phyloP scores from a whole-genome alignment of 345 rosid species.

The Euphorbia lathyris region DNA sequence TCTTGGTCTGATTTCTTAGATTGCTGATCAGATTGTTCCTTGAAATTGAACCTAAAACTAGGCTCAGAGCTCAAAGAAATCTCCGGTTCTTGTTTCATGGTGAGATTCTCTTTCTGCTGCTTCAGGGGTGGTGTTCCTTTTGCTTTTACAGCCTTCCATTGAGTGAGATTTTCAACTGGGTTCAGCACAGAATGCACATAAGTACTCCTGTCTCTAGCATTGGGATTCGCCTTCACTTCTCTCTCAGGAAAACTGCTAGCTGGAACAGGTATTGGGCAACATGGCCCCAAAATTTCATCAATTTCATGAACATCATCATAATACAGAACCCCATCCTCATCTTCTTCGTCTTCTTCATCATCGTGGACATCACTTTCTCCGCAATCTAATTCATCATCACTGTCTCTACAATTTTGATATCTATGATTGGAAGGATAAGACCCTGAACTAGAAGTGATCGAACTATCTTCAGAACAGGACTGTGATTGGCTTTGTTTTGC shows the following conservation, averaged over 20 bases:
- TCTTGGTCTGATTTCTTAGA: conserved; percentile 45
- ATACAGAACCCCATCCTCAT: conserved; percentile 14
- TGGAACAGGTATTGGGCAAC: neutral
- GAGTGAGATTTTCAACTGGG: conserved; percentile 91
- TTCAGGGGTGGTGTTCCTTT: conserved; percentile 42
- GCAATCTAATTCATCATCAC: conserved; percentile 35
- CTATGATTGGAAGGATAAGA: conserved; percentile 57
- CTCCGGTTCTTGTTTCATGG: conserved; percentile 22
- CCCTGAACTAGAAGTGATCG: conserved; percentile 43
- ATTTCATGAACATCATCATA: conserved; percentile 14
- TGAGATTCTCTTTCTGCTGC: conserved; percentile 67
- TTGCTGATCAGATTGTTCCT: conserved; percentile 34
- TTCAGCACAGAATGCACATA: conserved; percentile 64
- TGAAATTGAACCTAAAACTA: conserved; percentile 38
- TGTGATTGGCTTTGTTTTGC: conserved; percentile 34
- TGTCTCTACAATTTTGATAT: conserved; percentile 35
- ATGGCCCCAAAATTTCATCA: conserved; percentile 7
- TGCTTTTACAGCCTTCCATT: conserved; percentile 79
- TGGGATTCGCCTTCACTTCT: conserved; percentile 34
- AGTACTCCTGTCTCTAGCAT: conserved; percentile 44
- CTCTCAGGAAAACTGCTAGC: conserved; percentile 3
- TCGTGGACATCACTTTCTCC: conserved; percentile 25
- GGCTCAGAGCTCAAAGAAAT: conserved; percentile 26
- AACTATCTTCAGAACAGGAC: conserved; percentile 47
- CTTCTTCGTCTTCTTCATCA: conserved; percentile 10